These are phyloP conservation scores for Tetraselmis chui DNA, from an alignment of 139 green algal species.

Conservation along the genomic window DNA sequence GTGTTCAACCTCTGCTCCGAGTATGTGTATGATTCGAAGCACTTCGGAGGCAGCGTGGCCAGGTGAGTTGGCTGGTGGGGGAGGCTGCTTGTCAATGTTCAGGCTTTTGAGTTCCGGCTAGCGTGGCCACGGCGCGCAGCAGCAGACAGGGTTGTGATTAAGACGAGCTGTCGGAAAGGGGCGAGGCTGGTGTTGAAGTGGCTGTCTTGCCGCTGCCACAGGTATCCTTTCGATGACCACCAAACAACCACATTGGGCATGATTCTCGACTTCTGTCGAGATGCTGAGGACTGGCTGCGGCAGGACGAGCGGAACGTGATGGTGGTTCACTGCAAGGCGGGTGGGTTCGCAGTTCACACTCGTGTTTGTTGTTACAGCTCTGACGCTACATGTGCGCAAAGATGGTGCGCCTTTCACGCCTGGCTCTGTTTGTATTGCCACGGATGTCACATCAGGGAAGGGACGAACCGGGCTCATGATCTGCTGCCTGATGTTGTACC, in stretches of 20 bases:
- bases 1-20: slow-evolving; percentile 71
- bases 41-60: slow-evolving; percentile 30
- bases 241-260: slow-evolving; percentile 52
- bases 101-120: slow-evolving; percentile 5
- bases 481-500: slow-evolving; percentile 47
- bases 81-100: too few species aligned
- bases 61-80: slow-evolving; percentile 33
- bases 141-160: slow-evolving; percentile 5
- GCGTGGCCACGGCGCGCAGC: background rate
- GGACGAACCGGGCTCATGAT: slow-evolving; percentile 62
- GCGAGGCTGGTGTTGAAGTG: background rate
- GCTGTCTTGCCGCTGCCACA: background rate
- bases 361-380: too few species aligned
- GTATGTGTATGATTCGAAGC: slow-evolving; percentile 29
- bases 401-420: too few species aligned
- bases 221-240: slow-evolving; percentile 3
- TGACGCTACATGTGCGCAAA: too few species aligned
- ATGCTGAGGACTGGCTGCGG: slow-evolving; percentile 41
- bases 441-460: too few species aligned
- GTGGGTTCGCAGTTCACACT: too few species aligned
- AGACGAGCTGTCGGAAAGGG: slow-evolving; percentile 4
- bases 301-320: slow-evolving; percentile 33
- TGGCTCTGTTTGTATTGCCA: too few species aligned
- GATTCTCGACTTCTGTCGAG: slow-evolving; percentile 39
- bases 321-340: slow-evolving; percentile 66